Evolutionary conservation across 169 alveolate genomes (phyloP).

Genomic region (Fabrea salina): DNA sequence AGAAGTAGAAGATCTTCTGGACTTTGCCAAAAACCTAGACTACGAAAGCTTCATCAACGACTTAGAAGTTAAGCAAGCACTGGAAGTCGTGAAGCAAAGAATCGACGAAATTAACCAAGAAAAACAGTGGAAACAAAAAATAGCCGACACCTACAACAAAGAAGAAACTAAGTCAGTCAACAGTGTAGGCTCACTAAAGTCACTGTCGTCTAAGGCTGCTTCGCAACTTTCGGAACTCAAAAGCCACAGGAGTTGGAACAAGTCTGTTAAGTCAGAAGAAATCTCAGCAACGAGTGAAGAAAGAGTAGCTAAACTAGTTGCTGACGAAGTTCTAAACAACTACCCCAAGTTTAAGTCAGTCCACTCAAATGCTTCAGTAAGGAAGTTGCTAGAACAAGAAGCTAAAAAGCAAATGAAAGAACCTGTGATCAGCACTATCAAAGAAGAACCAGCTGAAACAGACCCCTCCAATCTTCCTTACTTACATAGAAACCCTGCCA

Average conservation of each 20-base stretch:
- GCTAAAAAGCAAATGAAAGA: constrained; percentile 54
- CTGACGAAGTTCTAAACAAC: constrained; percentile 58
- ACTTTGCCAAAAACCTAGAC: constrained; percentile 64
- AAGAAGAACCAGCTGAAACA: constrained; percentile 47
- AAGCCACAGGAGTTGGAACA: too few relatives aligned
- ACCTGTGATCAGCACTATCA: constrained; percentile 51
- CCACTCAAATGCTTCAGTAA: constrained; percentile 64
- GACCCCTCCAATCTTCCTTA: constrained; percentile 65
- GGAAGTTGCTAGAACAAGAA: constrained; percentile 65
- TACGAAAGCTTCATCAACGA: constrained; percentile 68
- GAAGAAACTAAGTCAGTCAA: constrained; percentile 30
- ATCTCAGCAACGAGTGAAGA: constrained; percentile 57
- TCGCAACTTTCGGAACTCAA: constrained; percentile 8
- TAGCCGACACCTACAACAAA: constrained; percentile 45
- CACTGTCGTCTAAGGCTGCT: constrained; percentile 28
- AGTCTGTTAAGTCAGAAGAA: too few relatives aligned
- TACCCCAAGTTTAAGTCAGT: constrained; percentile 52
- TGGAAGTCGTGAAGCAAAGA: constrained; percentile 55
- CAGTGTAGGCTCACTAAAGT: constrained; percentile 31
- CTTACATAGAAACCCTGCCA: constrained; percentile 74
- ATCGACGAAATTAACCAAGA: constrained; percentile 63
- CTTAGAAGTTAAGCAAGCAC: constrained; percentile 65
- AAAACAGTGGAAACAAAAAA: constrained; percentile 60
- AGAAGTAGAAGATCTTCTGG: constrained; percentile 61
- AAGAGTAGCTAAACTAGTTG: constrained; percentile 65